Percentiles rank a stretch among this genome's conserved stretches.
phyloP scores from a whole-genome alignment of 345 rosid species.

The Gossypium bickii region DNA sequence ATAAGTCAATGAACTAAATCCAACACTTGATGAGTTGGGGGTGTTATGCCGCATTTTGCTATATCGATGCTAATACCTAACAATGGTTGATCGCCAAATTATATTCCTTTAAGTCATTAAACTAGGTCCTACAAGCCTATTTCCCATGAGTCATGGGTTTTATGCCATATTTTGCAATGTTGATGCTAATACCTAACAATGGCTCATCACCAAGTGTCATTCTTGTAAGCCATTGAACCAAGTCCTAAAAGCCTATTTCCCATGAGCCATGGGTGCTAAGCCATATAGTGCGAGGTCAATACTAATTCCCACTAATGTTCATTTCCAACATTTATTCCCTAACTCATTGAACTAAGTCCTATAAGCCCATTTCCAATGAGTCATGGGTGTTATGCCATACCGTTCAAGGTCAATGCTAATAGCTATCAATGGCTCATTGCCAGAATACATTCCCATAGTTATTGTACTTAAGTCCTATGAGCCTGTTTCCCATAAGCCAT shows the following conservation, averaged over 20 bases:
- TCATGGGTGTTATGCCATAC: neutral
- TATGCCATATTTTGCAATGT: neutral
- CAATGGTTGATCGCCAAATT: neutral
- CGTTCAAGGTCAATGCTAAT: neutral
- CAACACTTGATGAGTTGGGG: neutral
- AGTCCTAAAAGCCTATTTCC: neutral
- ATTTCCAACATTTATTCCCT: neutral
- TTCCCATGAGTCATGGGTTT: neutral
- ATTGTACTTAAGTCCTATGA: neutral
- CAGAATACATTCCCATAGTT: too few species aligned
- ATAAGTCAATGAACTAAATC: neutral
- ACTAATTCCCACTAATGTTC: neutral
- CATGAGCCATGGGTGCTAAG: neutral
- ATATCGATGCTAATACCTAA: neutral
- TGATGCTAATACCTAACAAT: neutral
- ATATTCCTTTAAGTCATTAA: too few species aligned
- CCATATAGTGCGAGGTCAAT: too few species aligned
- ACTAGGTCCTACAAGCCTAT: neutral
- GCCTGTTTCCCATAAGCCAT: neutral
- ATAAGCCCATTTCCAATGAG: neutral
- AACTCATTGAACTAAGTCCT: neutral
- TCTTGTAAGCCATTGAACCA: neutral
- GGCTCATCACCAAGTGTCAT: neutral
- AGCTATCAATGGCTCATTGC: neutral
- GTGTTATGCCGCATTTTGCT: neutral